phyloP scores from a whole-genome alignment of 768 basidiomycete genomes.

The Russula virescens region DNA sequence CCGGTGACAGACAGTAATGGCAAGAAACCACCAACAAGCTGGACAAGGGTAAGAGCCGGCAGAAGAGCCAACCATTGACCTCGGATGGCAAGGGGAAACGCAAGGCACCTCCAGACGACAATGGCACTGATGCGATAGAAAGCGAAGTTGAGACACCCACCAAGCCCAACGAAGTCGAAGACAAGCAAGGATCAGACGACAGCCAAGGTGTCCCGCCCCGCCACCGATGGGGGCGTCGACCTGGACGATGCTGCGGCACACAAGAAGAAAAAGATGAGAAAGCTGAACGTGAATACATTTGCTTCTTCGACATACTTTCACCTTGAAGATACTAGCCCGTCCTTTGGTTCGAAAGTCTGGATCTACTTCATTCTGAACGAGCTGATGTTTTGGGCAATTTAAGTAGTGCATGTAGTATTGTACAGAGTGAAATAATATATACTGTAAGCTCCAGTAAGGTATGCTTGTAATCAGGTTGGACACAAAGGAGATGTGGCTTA shows the following conservation, averaged over 20 bases:
- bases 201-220: neutral
- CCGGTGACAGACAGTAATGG: neutral
- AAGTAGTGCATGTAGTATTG: neutral
- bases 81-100: conserved; percentile 35
- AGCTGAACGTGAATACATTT: conserved; percentile 20
- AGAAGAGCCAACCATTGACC: conserved; percentile 5
- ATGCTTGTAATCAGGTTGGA: neutral
- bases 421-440: neutral
- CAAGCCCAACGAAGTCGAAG: too few species aligned
- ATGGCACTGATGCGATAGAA: conserved; percentile 22
- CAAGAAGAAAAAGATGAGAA: conserved; percentile 24
- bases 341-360: conserved; percentile 5
- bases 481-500: neutral
- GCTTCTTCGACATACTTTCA: conserved; percentile 17
- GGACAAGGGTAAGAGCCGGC: conserved; percentile 15
- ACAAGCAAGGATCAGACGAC: neutral
- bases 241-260: conserved; percentile 8
- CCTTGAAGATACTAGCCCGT: conserved; percentile 22
- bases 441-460: neutral
- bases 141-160: neutral
- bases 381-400: neutral
- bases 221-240: conserved; percentile 1
- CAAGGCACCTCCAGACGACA: conserved; percentile 29
- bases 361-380: conserved; percentile 7
- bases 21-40: conserved; percentile 19